Evolutionary conservation across 2,329 filamentous ascomycete species (phyloP).

Genomic region (Aureobasidium sp.): DNA sequence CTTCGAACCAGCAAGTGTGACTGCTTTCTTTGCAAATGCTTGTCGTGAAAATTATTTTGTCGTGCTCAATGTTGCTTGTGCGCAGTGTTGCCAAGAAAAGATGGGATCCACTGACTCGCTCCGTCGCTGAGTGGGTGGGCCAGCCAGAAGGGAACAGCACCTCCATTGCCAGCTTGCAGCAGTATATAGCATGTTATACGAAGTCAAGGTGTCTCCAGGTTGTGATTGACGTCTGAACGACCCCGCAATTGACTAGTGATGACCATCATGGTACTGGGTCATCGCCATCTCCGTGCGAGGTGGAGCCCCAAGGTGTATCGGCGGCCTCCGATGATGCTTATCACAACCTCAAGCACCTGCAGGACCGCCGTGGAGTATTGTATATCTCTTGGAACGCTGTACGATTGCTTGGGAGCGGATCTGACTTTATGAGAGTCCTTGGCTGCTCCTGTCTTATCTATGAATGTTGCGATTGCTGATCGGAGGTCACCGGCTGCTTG

Average conservation of each 20-base stretch:
- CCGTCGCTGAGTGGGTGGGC: not conserved
- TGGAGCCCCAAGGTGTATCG: slow-evolving; percentile 8
- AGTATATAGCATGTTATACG: not conserved
- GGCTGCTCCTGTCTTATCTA: not conserved
- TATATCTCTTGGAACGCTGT: not conserved
- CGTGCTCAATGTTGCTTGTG: not conserved
- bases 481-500: not conserved
- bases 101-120: slow-evolving; percentile 6
- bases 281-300: slow-evolving; percentile 9
- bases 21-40: not conserved
- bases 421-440: not conserved
- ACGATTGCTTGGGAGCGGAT: not conserved
- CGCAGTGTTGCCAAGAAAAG: not conserved
- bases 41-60: not conserved
- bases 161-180: not conserved
- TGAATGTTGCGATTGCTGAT: not conserved
- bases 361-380: not conserved
- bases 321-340: slow-evolving; percentile 12
- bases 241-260: slow-evolving; percentile 11
- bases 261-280: not conserved
- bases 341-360: slow-evolving; percentile 8
- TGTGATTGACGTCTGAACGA: not conserved
- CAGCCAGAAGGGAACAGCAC: not conserved
- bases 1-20: not conserved
- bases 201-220: not conserved